Evolutionary conservation across 345 rosid genomes (phyloP).

Genomic region (Aquilaria sinensis): DNA sequence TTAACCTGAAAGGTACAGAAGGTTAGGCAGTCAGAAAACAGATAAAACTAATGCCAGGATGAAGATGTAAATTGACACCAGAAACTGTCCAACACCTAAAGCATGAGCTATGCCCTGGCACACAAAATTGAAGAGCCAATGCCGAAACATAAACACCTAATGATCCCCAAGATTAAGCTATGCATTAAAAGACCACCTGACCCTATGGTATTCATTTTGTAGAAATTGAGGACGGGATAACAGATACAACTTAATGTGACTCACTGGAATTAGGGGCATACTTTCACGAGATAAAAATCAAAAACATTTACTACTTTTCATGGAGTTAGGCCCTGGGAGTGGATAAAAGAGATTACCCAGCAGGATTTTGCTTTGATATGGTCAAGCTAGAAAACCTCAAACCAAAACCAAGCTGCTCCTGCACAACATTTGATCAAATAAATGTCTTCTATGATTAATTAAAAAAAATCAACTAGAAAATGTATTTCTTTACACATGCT

Average conservation of each 20-base stretch:
- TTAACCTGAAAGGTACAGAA: conserved; percentile 26
- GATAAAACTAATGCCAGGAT: not conserved
- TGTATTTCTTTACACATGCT: no score
- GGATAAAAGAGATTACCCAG: conserved; percentile 53
- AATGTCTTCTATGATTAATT: not conserved
- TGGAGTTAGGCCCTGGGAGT: not conserved
- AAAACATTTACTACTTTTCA: no score
- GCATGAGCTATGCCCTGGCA: no score
- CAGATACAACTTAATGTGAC: no score
- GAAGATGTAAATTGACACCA: no score
- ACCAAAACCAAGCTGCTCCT: conserved; percentile 61
- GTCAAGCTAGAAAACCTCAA: conserved; percentile 82
- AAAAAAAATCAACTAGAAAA: not conserved
- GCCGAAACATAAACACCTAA: no score
- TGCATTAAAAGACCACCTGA: not conserved
- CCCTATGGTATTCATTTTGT: no score
- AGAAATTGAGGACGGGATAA: no score
- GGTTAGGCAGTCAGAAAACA: not conserved
- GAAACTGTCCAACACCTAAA: no score
- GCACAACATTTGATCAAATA: conserved; percentile 21
- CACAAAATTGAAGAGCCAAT: no score
- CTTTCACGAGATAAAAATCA: no score
- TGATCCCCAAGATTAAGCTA: not conserved
- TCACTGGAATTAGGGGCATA: no score
- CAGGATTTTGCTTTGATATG: conserved; percentile 57